Percentiles rank a stretch among this genome's conserved stretches.
phyloP scores from a whole-genome alignment of 2,329 filamentous ascomycete genomes.

The Sporothrix dimorphospora region DNA sequence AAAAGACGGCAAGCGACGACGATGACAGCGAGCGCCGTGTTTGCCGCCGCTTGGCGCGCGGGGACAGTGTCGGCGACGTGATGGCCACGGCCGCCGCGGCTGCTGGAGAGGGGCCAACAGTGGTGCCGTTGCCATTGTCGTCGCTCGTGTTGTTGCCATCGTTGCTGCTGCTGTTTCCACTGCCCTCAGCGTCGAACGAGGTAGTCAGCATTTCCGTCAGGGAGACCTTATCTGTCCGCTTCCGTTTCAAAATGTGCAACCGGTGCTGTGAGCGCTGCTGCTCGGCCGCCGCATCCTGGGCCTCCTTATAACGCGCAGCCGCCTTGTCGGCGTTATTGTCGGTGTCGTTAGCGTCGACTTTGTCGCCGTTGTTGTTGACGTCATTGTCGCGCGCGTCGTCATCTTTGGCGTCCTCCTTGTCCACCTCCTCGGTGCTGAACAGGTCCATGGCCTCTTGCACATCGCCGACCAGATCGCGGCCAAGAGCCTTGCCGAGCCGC shows the following conservation, averaged over 20 bases:
- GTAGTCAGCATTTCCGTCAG: conserved; percentile 46
- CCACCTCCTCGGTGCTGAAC: conserved; percentile 34
- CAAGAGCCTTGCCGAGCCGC: conserved; percentile 57
- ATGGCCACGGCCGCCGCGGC: conserved; percentile 28
- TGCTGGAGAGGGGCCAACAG: not conserved
- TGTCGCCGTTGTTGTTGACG: not conserved
- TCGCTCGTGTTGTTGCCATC: not conserved
- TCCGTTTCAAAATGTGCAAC: conserved; percentile 39
- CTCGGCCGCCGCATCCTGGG: conserved; percentile 46
- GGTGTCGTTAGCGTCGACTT: not conserved
- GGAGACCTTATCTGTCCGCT: conserved; percentile 43
- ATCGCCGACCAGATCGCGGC: conserved; percentile 53
- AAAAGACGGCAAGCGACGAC: conserved; percentile 32
- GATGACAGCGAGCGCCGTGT: conserved; percentile 31
- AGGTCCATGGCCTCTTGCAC: conserved; percentile 15
- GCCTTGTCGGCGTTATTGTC: not conserved
- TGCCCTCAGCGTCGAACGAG: conserved; percentile 48
- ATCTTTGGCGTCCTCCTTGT: conserved; percentile 12
- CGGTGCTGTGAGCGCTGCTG: conserved; percentile 33
- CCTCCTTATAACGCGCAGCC: conserved; percentile 44
- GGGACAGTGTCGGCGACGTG: conserved; percentile 38
- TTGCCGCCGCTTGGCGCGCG: conserved; percentile 40
- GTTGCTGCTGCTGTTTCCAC: not conserved
- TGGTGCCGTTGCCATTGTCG: not conserved
- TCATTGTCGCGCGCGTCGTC: conserved; percentile 17